phyloP scores from a whole-genome alignment of 2,329 filamentous ascomycete genomes.

The Alternaria arbusti region DNA sequence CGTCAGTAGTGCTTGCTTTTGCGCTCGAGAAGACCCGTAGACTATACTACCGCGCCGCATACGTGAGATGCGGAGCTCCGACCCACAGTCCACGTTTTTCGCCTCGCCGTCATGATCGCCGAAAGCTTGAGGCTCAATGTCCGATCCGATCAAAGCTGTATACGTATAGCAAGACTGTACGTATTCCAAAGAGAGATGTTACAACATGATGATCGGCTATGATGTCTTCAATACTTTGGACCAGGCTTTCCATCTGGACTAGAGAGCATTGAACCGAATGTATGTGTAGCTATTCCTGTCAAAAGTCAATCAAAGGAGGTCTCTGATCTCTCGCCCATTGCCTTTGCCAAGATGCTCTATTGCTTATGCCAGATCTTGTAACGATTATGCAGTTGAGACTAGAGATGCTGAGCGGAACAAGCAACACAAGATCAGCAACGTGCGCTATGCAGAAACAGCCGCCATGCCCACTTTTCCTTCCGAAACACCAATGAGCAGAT shows the following conservation, averaged over 20 bases:
- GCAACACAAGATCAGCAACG: background rate
- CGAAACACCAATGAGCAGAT: background rate
- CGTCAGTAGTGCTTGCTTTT: background rate
- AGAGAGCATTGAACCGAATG: background rate
- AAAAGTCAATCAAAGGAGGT: background rate
- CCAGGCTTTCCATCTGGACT: background rate
- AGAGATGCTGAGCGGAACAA: background rate
- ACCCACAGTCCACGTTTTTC: background rate
- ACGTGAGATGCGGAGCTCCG: background rate
- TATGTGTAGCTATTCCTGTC: background rate
- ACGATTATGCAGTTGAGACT: background rate
- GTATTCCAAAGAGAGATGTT: background rate
- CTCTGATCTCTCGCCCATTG: background rate
- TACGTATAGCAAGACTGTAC: background rate
- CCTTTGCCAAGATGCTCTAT: background rate
- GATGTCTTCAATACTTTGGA: background rate
- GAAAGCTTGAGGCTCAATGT: background rate
- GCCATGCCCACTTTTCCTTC: background rate
- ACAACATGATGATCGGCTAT: background rate
- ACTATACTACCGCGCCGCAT: background rate
- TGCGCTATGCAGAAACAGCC: background rate
- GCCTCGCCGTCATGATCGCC: background rate
- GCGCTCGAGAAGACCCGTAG: background rate
- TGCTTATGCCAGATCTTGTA: background rate
- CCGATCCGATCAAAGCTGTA: background rate